Conservation (phyloP, 108 stramenopile genomes). For the Pinguiococcus pyrenoidosus region DNA sequence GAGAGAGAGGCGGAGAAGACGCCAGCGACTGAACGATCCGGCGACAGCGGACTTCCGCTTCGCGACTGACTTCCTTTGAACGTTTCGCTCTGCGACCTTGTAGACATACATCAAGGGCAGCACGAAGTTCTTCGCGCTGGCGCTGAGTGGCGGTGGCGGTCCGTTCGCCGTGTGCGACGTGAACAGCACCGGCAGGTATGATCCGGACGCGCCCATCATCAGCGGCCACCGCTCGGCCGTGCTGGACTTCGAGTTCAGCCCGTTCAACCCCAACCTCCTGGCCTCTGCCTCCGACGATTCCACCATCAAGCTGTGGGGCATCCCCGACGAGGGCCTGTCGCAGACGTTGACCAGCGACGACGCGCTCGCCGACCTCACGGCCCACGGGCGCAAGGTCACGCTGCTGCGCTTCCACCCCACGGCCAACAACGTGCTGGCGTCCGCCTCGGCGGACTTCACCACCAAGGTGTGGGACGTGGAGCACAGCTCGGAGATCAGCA, state of each 20-base stretch:
- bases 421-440: slow-evolving; percentile 70
- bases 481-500: slow-evolving; percentile 44
- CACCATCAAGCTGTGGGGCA: slow-evolving; percentile 89
- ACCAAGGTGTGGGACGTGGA: slow-evolving; percentile 96
- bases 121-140: slow-evolving; percentile 89
- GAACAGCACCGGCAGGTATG: slow-evolving; percentile 69
- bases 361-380: slow-evolving; percentile 65
- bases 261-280: slow-evolving; percentile 82
- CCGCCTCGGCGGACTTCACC: slow-evolving; percentile 61
- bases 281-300: slow-evolving; percentile 83
- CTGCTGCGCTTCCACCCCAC: slow-evolving; percentile 83
- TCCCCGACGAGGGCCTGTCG: slow-evolving; percentile 79
- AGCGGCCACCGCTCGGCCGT: slow-evolving; percentile 82
- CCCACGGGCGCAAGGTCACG: slow-evolving; percentile 83
- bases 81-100: too few species aligned
- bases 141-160: slow-evolving; percentile 78
- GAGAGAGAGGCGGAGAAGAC: too few species aligned
- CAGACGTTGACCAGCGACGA: slow-evolving; percentile 65
- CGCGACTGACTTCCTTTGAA: too few species aligned
- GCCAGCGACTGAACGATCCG: too few species aligned
- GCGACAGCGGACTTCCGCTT: too few species aligned
- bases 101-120: slow-evolving; percentile 98
- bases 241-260: slow-evolving; percentile 92
- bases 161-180: slow-evolving; percentile 69
- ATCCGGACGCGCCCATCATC: slow-evolving; percentile 56